Conservation (phyloP, 140 eudicot genomes). For the Bidens hawaiensis region DNA sequence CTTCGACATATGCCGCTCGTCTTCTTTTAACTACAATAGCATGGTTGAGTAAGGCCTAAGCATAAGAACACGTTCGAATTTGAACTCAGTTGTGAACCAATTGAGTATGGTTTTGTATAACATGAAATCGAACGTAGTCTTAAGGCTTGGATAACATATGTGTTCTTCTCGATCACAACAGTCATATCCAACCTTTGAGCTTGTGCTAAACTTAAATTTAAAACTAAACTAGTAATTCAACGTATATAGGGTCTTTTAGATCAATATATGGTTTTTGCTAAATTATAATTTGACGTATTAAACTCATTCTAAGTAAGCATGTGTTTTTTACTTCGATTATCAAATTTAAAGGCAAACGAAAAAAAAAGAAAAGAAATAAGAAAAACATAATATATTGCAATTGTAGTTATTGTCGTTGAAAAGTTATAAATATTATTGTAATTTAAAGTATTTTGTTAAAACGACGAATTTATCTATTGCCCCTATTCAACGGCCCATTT, state of each 20-base stretch:
- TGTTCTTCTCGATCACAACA: neutral
- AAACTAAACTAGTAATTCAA: too few relatives aligned
- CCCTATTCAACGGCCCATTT: neutral
- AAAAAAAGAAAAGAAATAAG: neutral
- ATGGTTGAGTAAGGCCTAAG: neutral
- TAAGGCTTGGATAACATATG: neutral
- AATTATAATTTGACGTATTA: too few relatives aligned
- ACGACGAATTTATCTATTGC: neutral
- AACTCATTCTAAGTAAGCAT: neutral
- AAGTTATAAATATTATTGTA: neutral
- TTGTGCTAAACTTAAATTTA: neutral
- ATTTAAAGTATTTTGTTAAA: too few relatives aligned
- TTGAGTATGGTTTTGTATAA: neutral
- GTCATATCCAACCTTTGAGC: neutral
- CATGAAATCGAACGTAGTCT: neutral
- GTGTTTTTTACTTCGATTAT: neutral
- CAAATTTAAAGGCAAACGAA: too few relatives aligned
- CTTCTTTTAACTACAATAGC: too few relatives aligned
- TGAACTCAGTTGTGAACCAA: neutral
- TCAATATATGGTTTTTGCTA: neutral
- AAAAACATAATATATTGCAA: neutral
- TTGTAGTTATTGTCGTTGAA: neutral
- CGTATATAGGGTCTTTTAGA: neutral
- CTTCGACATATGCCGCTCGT: too few relatives aligned
- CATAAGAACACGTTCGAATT: too few relatives aligned